Evolutionary conservation across 257 asterid species (phyloP), one percentile per base, ranked within the genome.

Genomic region (Lavandula angustifolia): DNA sequence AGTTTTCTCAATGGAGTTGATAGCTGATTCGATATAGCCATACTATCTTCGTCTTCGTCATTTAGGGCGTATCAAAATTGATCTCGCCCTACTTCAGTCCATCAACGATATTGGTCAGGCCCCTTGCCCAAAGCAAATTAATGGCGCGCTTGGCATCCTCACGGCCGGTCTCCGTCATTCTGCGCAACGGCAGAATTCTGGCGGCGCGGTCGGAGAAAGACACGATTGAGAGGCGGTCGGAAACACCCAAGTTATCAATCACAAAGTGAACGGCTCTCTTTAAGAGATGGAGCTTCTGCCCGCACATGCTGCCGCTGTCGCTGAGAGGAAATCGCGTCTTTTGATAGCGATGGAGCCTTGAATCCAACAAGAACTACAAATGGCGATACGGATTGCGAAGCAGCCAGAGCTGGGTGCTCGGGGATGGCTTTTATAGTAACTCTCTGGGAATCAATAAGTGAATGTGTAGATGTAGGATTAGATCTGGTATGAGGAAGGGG

Each of bases 111-210:
- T 80, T 77, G 3, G 85, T 80, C 7, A 73, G 70, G 0, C 77
- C 79, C 6, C 9, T 2, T 0, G 70, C 67, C 6, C 1, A 3
- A 13, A 80, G 72, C 4, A 52, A 51, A 49, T 58, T 14, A 14
- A 77, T 70, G 10, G 79, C 83, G 14, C 27, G 52, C 34, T 27
- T 62, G 10, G 85, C 85, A 47, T 74, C 76, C 3, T 67, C 60
- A 4, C 77, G 74, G 12, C 85, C 85, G 0, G 12, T 43, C 6
- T 53, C 73, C 6, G 81, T 67, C 85, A 80, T 80, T 62, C 79
- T 77, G 1, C 50, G 55, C n/a, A 80, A 18, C 11, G 75, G 81
- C n/a, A 75, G 35, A 1, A 71, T 33, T 14, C 85, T 72, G 7
- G 9, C 51, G 5, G 83, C 83, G 0, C 1, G 16, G 11, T 48